Evolutionary conservation across 1,284 basidiomycete species (phyloP), one percentile per base, ranked within the genome.

Genomic region (Phellopilus nigrolimitatus): DNA sequence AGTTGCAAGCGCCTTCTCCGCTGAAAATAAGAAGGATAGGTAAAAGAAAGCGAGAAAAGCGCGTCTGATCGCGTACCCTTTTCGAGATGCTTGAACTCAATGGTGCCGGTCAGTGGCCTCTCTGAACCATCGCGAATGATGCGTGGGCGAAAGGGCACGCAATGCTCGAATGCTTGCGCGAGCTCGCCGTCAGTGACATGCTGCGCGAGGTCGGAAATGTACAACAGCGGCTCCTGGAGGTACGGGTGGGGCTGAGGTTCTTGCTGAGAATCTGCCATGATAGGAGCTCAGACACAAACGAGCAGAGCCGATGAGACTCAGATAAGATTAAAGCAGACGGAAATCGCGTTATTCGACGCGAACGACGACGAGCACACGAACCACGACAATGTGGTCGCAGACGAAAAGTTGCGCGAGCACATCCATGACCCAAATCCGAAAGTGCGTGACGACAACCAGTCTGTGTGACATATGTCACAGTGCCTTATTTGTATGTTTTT

Each of bases 1-100:
- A 10, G 86, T 90, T 12, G 89, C 85, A 12, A 93, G 73, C 3
- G 91, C 91, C 67, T 90, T 91, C 70, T 95, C 91, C 58, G 90
- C 91, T 93, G 64, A 6, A 60, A 41, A 51, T 56, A 15, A 59
- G 31, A 60, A 40, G 24, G 31, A 44, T 24, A 21, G 21, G 21
- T 42, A 13, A 21, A 49, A 28, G 41, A 54, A 57, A 50, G 45
- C 22, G 10, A 24, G 27, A 40, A 19, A 53, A 43, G 51, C 57
- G 49, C 12, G 54, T 50, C 28, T 47, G 36, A 42, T 17, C 51
- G 65, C 75, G 64, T 59, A 88, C 87, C 87, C 75, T 82, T 87
- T 63, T 86, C 84, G 39, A 85, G 70, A 61, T 76, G 82, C 66
- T 78, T 86, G 71, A 90, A 90, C 66, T 88, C 84, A 64, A 89